These are phyloP conservation scores for Aspergillus neotritici DNA, from an alignment of 2,329 filamentous ascomycete genomes.

Conservation along the genomic window DNA sequence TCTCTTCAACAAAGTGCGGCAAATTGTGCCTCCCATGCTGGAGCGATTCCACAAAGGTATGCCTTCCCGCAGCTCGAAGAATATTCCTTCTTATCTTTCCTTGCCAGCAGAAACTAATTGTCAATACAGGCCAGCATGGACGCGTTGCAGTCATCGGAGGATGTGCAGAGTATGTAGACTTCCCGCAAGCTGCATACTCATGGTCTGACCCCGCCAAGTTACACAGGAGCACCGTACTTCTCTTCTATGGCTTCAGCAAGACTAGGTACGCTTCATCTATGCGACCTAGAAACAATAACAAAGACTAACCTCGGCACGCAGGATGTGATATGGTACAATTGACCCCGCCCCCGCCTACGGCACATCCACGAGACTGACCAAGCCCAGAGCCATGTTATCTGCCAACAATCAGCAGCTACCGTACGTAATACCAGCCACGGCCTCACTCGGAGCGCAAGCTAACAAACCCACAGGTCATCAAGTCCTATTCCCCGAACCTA, in stretches of 20 bases:
- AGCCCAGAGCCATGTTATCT: conserved; percentile 72
- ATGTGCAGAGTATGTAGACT: conserved; percentile 63
- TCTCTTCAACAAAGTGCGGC: conserved; percentile 73
- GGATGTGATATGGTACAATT: conserved; percentile 71
- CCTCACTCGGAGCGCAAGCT: no score
- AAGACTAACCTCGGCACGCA: conserved; percentile 10
- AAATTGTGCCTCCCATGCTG: conserved; percentile 90
- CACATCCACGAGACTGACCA: conserved; percentile 12
- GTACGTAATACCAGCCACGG: conserved; percentile 19
- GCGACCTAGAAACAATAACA: not conserved
- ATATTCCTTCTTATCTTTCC: not conserved
- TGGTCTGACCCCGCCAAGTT: conserved; percentile 40
- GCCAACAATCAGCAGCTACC: conserved; percentile 75
- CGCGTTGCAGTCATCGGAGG: conserved; percentile 91
- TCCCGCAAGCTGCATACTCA: not conserved
- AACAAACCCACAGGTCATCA: conserved; percentile 62
- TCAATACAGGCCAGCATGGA: conserved; percentile 70
- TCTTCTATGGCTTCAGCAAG: conserved; percentile 93
- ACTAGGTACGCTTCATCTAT: conserved; percentile 53
- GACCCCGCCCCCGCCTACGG: not conserved
- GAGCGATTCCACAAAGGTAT: conserved; percentile 93
- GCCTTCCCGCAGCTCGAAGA: conserved; percentile 9
- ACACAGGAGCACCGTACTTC: conserved; percentile 96
- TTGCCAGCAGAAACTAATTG: no score
- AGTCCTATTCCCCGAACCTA: conserved; percentile 93